Evolutionary conservation across 2,329 filamentous ascomycete genomes (phyloP), one percentile per base, ranked within the genome.

Genomic region (Chlorencoelia australis): DNA sequence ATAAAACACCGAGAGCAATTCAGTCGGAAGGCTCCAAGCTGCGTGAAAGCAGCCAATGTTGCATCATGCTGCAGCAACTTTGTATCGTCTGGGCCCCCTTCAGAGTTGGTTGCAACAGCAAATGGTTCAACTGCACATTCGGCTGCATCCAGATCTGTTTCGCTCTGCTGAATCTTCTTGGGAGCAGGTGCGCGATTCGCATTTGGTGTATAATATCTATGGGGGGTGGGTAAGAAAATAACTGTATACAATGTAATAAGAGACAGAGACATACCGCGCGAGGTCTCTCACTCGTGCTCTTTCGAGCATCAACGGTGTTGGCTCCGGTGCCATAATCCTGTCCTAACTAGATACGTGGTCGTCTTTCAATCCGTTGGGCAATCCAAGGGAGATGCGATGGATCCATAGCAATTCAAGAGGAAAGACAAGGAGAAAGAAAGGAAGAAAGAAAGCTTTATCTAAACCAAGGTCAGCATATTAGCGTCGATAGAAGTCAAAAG

Each of bases 21-120:
- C 30, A 72, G 52, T 0, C 65, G 59, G 11, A 70, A 55, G 0
- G 66, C 59, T 4, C 60, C 64, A 5, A 73, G 58, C 48, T 72
- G 69, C 1, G 68, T 56, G 35, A 64, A 59, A 2, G 61, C 59
- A 5, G 58, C 57, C 24, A 69, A 55, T 20, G 59, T 61, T 1
- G 62, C 61, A 48, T 63, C 67, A 31, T 46, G 43, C 5, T 14
- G 20, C 14, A 40, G 36, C 11, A 35, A 18, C 4, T 40, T 32
- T 4, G 28, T 13, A 19, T 37, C 29, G n/a, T 39, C 29, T 7
- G 39, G 41, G 0, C 25, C 33, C 2, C 35, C 37, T 1, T 24
- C 32, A 19, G 37, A 10, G 4, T 18, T 13, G 4, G 6, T 10
- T 9, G 17, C 17, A 16, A 18, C 29, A 20, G 16, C n/a, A n/a